Conservation (phyloP, 805 yeast genomes). For the Candida silvicultrix region DNA sequence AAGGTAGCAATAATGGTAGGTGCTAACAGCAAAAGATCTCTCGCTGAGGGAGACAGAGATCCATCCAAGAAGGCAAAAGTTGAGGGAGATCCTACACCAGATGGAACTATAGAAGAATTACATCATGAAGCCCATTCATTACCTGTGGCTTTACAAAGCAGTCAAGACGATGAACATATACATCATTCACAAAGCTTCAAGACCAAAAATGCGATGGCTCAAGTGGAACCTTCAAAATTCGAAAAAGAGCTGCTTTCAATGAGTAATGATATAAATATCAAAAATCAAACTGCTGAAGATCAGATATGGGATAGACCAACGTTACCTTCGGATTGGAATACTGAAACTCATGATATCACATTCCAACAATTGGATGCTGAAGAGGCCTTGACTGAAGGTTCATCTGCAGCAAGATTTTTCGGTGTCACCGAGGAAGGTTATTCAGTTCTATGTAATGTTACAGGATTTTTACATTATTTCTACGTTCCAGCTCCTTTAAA, state of each 20-base stretch:
- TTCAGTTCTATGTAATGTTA: slow-evolving; percentile 84
- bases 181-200: slow-evolving; percentile 25
- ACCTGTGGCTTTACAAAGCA: slow-evolving; percentile 17
- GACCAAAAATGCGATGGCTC: slow-evolving; percentile 21
- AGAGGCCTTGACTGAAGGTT: slow-evolving; percentile 56
- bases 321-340: slow-evolving; percentile 41
- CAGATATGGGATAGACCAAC: slow-evolving; percentile 54
- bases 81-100: slow-evolving; percentile 10
- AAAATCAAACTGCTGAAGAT: slow-evolving; percentile 16
- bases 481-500: slow-evolving; percentile 89
- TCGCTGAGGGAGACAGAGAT: slow-evolving; percentile 1
- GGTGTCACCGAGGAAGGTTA: slow-evolving; percentile 89
- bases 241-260: slow-evolving; percentile 45
- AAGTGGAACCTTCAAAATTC: slow-evolving; percentile 38
- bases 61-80: slow-evolving; percentile 12
- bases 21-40: slow-evolving; percentile 3
- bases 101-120: slow-evolving; percentile 15
- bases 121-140: slow-evolving; percentile 21
- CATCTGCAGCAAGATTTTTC: slow-evolving; percentile 72
- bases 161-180: slow-evolving; percentile 8
- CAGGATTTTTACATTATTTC: slow-evolving; percentile 84
- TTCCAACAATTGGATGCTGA: slow-evolving; percentile 97
- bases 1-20: neutral
- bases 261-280: slow-evolving; percentile 28
- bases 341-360: slow-evolving; percentile 44